Base-by-base conservation (phyloP, 179 eudicot species). In the Carnegiea gigantea region DNA sequence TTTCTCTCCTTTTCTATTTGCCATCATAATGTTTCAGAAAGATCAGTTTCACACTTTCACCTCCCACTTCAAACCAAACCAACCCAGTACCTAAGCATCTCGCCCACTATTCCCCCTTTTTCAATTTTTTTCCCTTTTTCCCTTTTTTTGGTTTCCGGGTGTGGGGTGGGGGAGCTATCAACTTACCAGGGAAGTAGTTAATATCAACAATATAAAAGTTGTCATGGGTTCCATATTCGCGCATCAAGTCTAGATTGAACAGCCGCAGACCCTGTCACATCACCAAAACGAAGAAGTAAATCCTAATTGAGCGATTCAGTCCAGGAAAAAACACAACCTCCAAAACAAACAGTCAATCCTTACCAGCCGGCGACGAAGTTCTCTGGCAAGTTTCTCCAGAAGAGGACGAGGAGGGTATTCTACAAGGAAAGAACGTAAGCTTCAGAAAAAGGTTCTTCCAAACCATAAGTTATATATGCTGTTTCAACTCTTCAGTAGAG, bases 121-220 rank as follows among this genome's bases (percentile, higher is more conserved):
- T 51, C 18, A 12, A 33, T 33, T 51, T 51, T 51, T 12, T 51
- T 0, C 9, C 9, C 18, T 12, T 51, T 51, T 51, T 0, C 18
- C 57, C 20, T 17, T 17, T 11, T 51, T 12, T 51, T 51, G 57
- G 44, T 11, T 13, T 12, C 9, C 0, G 57, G 44, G 44, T 2
- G 17, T 17, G 38, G 73, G 23, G 60, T 26, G 46, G 65, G 57
- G 46, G 64, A 40, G 30, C 10, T 28, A 48, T 72, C 49, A 59
- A 68, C 87, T 80, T 83, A 92, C 97, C 97, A 79, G 97, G 97
- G 82, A 92, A 92, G 83, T 92, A 91, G 81, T 92, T 92, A 18
- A 92, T 92, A 78, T 92, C 97, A 57, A 92, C 89, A 54, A 92
- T 93, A 84, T 91, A 92, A 62, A 80, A 92, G 64, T 78, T 88